Conservation (phyloP, 2,329 filamentous ascomycete species). For the Claviceps monticola region DNA sequence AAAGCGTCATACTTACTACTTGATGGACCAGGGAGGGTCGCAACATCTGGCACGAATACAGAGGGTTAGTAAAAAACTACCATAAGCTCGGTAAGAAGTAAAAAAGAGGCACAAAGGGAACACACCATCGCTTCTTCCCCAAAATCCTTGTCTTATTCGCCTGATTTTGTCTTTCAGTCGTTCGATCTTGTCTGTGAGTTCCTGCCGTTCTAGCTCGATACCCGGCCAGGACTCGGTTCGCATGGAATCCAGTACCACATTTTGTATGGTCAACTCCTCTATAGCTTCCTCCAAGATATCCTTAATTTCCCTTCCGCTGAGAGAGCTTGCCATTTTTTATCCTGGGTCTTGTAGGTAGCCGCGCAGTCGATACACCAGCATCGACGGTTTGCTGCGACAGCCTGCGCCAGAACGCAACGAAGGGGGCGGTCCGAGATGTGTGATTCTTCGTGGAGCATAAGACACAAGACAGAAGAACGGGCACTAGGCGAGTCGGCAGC, state of each 20-base stretch:
- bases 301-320: background rate
- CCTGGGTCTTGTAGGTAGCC: conserved; percentile 1
- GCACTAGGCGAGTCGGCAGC: background rate
- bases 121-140: background rate
- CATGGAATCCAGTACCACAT: conserved; percentile 30
- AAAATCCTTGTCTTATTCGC: conserved; percentile 3
- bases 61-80: background rate
- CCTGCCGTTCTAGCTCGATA: conserved; percentile 14
- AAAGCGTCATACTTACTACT: background rate
- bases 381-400: background rate
- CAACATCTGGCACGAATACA: background rate
- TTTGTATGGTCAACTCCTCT: conserved; percentile 29
- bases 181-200: conserved; percentile 7
- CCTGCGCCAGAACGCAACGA: background rate
- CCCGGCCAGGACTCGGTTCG: conserved; percentile 12
- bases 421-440: background rate
- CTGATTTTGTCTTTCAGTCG: conserved; percentile 19
- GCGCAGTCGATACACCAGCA: conserved; percentile 5
- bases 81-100: background rate
- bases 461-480: background rate
- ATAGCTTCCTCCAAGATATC: conserved; percentile 15
- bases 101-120: background rate
- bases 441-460: background rate
- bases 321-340: background rate
- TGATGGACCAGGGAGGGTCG: background rate